Evolutionary conservation across 1,284 basidiomycete genomes (phyloP).

Genomic region (Moesziomyces parantarcticus): DNA sequence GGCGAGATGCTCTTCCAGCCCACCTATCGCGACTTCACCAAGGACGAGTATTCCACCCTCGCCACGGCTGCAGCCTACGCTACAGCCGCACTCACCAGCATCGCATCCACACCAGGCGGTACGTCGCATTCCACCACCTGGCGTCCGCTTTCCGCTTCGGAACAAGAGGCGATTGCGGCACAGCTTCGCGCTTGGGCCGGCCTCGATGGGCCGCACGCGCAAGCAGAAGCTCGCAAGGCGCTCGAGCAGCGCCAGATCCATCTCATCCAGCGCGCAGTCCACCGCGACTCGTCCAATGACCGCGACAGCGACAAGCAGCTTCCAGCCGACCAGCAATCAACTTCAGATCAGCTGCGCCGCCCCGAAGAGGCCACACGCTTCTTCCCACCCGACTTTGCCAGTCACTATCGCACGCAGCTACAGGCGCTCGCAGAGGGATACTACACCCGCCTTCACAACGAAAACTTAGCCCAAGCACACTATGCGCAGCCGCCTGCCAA

Average conservation of each 20-base stretch:
- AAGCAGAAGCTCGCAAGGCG: slow-evolving; percentile 49
- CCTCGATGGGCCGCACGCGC: slow-evolving; percentile 59
- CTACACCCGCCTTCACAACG: slow-evolving; percentile 54
- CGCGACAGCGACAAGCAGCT: slow-evolving; percentile 3
- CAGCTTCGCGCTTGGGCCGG: slow-evolving; percentile 61
- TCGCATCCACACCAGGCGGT: slow-evolving; percentile 31
- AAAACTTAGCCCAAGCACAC: slow-evolving; percentile 43
- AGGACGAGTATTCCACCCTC: slow-evolving; percentile 53
- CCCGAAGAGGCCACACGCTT: slow-evolving; percentile 34
- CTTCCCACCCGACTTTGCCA: slow-evolving; percentile 64
- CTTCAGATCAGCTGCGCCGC: slow-evolving; percentile 7
- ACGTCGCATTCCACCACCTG: slow-evolving; percentile 28
- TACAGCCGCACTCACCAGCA: slow-evolving; percentile 60
- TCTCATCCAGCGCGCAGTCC: slow-evolving; percentile 35
- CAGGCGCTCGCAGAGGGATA: slow-evolving; percentile 61
- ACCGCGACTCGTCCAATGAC: slow-evolving; percentile 8
- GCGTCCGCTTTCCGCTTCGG: slow-evolving; percentile 41
- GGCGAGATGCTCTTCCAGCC: slow-evolving; percentile 48
- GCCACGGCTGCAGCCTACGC: slow-evolving; percentile 62
- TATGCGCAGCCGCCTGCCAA: slow-evolving; percentile 23
- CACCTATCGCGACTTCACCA: slow-evolving; percentile 49
- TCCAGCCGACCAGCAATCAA: slow-evolving; percentile 1
- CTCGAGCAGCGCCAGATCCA: slow-evolving; percentile 54
- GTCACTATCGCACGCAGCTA: slow-evolving; percentile 61
- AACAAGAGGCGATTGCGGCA: slow-evolving; percentile 51